phyloP scores from a whole-genome alignment of 2,329 filamentous ascomycete genomes.

The Penicillium sp. region DNA sequence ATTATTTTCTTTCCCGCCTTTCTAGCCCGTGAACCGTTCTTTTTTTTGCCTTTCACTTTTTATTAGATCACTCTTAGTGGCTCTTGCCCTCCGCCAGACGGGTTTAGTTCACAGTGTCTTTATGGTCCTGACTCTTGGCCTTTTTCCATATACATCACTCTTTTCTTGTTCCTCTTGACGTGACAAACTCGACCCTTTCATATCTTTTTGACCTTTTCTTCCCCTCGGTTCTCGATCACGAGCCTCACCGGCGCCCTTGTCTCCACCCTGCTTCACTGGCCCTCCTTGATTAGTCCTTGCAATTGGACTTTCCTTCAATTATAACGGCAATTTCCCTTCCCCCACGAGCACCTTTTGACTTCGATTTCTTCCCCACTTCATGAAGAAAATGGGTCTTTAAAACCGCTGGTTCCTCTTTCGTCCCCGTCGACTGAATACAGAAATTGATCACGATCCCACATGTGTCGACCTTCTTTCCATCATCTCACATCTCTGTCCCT shows the following conservation, averaged over 20 bases:
- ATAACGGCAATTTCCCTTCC: background rate
- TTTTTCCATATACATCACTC: conserved; percentile 25
- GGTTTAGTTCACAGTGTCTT: conserved; percentile 16
- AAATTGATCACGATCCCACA: conserved; percentile 5
- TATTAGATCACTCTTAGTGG: conserved; percentile 9
- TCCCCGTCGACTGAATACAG: background rate
- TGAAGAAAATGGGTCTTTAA: conserved; percentile 12
- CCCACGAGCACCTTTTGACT: too few relatives aligned
- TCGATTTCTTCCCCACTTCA: background rate
- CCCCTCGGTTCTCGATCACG: background rate
- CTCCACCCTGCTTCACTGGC: background rate
- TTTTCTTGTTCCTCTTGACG: conserved; percentile 13
- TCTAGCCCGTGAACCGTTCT: conserved; percentile 5
- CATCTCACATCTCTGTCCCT: conserved; percentile 16
- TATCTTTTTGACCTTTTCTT: conserved; percentile 9
- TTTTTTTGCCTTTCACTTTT: conserved; percentile 7
- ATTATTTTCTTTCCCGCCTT: conserved; percentile 4
- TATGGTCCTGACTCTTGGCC: conserved; percentile 19
- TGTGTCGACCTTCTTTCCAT: conserved; percentile 12
- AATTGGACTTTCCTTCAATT: conserved; percentile 6
- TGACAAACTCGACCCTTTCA: conserved; percentile 1
- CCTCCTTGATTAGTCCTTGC: background rate
- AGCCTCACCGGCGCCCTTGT: background rate
- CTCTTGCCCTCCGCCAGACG: conserved; percentile 6
- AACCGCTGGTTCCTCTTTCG: conserved; percentile 3